Percentiles rank a stretch among this genome's conserved stretches.
These are phyloP conservation scores for Eutrema salsugineum DNA, from an alignment of 441 rosid species.

Conservation along the genomic window DNA sequence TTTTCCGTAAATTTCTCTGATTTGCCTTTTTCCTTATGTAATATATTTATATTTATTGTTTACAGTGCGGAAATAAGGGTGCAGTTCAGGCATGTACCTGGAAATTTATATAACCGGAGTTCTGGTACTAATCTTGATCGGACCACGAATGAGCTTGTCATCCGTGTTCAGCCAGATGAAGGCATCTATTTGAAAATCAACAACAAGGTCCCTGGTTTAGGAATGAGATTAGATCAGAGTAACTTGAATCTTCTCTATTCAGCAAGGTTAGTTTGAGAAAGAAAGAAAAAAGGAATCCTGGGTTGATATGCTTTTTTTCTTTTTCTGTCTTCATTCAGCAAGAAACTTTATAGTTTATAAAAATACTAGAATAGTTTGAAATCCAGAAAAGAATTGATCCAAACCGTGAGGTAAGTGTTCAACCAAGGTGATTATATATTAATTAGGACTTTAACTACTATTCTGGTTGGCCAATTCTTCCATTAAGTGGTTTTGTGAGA, in stretches of 20 bases:
- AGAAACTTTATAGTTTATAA: too few relatives aligned
- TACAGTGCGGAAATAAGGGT: constrained; percentile 66
- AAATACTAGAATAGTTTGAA: too few relatives aligned
- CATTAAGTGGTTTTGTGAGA: too few relatives aligned
- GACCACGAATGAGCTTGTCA: constrained; percentile 90
- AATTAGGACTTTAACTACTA: too few relatives aligned
- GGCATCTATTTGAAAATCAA: constrained; percentile 92
- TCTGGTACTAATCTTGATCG: constrained; percentile 71
- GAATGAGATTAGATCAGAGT: constrained; percentile 90
- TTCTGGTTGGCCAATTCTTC: too few relatives aligned
- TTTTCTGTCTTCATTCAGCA: too few relatives aligned
- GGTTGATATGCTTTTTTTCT: background rate
- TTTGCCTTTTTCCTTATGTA: background rate
- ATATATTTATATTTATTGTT: background rate
- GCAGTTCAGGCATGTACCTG: constrained; percentile 91
- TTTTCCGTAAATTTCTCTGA: background rate
- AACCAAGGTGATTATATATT: too few relatives aligned
- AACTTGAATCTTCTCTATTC: constrained; percentile 85
- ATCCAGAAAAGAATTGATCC: too few relatives aligned
- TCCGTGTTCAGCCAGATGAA: constrained; percentile 92
- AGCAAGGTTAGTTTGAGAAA: constrained; percentile 47
- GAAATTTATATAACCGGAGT: constrained; percentile 68
- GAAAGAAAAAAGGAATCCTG: background rate
- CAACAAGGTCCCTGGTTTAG: constrained; percentile 93
- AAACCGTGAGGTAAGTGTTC: too few relatives aligned